These are phyloP conservation scores for Pogostemon cablin DNA, from an alignment of 257 asterid species.

Conservation along the genomic window DNA sequence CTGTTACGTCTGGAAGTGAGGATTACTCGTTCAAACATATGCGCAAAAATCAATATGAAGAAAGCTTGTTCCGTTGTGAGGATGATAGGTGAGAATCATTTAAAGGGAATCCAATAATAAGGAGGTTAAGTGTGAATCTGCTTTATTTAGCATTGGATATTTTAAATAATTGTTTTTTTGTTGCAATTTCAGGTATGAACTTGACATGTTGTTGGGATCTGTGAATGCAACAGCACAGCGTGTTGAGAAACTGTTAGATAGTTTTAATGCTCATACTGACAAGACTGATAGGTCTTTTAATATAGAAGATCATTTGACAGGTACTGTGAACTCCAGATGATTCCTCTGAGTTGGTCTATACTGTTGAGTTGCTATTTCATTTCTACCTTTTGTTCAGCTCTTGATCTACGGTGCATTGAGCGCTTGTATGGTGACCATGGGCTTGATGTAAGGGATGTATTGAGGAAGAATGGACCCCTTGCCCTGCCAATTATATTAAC, in stretches of 20 bases:
- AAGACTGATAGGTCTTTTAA: constrained; percentile 49
- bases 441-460: constrained; percentile 93
- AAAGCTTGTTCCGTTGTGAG: constrained; percentile 95
- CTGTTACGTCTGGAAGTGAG: constrained; percentile 98
- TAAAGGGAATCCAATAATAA: neutral
- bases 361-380: constrained; percentile 32
- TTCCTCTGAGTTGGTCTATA: constrained; percentile 30
- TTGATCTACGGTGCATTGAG: constrained; percentile 89
- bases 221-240: constrained; percentile 74
- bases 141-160: constrained; percentile 23
- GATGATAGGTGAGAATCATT: constrained; percentile 76
- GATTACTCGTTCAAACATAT: constrained; percentile 97
- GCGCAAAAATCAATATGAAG: constrained; percentile 98
- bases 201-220: constrained; percentile 94
- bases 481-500: constrained; percentile 88
- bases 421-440: constrained; percentile 99
- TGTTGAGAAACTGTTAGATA: constrained; percentile 80
- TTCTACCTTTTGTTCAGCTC: constrained; percentile 53
- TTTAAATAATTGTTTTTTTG: constrained; percentile 31
- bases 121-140: constrained; percentile 23
- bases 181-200: constrained; percentile 77
- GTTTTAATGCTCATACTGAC: constrained; percentile 58
- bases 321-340: constrained; percentile 47
- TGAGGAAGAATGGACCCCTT: constrained; percentile 83
- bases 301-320: constrained; percentile 79